Percentiles rank a stretch among this genome's conserved stretches.
phyloP scores from a whole-genome alignment of 1,284 basidiomycete genomes.

The Cutaneotrichosporon curvatum region DNA sequence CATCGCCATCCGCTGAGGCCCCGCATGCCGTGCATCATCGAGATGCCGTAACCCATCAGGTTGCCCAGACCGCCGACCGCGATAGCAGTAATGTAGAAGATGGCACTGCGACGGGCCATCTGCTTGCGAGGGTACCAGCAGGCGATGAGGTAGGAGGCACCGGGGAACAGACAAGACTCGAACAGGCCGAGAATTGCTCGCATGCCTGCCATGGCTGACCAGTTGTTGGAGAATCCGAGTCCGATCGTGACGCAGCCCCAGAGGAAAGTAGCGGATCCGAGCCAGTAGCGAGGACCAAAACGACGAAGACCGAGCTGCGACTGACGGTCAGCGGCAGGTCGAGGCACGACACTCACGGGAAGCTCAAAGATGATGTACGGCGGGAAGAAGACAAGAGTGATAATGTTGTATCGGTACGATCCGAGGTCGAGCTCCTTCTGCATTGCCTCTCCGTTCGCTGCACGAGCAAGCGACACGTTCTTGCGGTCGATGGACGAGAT shows the following conservation, averaged over 20 bases:
- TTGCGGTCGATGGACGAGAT: conserved; percentile 15
- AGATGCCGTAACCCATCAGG: conserved; percentile 14
- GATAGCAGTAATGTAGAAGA: conserved; percentile 42
- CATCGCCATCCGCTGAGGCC: conserved; percentile 8
- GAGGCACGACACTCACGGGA: conserved; percentile 4
- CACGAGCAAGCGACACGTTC: conserved; percentile 22
- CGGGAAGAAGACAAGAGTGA: conserved; percentile 32
- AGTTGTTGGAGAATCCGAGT: conserved; percentile 36
- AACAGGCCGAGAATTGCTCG: conserved; percentile 45
- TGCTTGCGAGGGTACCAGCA: conserved; percentile 48
- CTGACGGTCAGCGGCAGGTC: conserved; percentile 1
- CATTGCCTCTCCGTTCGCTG: conserved; percentile 10
- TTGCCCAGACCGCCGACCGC: conserved; percentile 15
- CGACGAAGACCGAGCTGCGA: conserved; percentile 21
- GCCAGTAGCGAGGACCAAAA: conserved; percentile 12
- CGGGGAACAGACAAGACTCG: conserved; percentile 39
- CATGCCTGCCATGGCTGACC: conserved; percentile 40
- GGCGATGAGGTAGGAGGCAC: conserved; percentile 45
- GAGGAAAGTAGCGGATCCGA: conserved; percentile 14
- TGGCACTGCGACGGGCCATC: conserved; percentile 38
- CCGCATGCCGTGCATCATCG: conserved; percentile 3
- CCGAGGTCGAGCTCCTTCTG: conserved; percentile 12
- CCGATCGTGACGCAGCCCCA: conserved; percentile 46
- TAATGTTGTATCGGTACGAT: conserved; percentile 39
- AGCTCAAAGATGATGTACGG: conserved; percentile 33